These are phyloP conservation scores for Kwoniella bestiolae DNA, from an alignment of 768 basidiomycete species.

Conservation along the genomic window DNA sequence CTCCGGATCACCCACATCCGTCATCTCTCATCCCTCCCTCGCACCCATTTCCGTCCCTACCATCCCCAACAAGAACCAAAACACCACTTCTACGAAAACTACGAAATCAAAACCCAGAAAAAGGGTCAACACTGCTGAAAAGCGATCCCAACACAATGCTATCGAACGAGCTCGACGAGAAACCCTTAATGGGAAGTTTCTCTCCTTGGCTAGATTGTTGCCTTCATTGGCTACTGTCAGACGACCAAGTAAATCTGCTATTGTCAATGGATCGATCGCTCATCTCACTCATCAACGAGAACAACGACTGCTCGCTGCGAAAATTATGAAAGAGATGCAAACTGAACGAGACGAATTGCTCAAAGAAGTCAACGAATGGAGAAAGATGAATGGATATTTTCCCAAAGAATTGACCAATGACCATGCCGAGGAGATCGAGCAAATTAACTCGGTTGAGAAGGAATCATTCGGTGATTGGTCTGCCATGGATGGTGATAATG, in stretches of 20 bases:
- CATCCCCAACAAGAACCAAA: background rate
- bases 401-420: slow-evolving; percentile 41
- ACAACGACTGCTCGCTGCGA: slow-evolving; percentile 77
- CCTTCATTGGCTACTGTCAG: slow-evolving; percentile 89
- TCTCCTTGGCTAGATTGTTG: slow-evolving; percentile 83
- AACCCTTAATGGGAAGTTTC: slow-evolving; percentile 88
- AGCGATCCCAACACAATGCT: slow-evolving; percentile 94
- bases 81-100: background rate
- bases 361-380: slow-evolving; percentile 91
- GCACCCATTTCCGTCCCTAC: slow-evolving; percentile 8
- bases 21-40: slow-evolving; percentile 5
- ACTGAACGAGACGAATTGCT: slow-evolving; percentile 83
- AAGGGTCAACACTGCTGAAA: slow-evolving; percentile 94
- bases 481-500: slow-evolving; percentile 44
- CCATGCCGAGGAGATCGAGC: slow-evolving; percentile 53
- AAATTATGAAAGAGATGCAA: slow-evolving; percentile 78
- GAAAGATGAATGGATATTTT: slow-evolving; percentile 70
- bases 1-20: slow-evolving; percentile 35
- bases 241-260: slow-evolving; percentile 92
- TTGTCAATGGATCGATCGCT: slow-evolving; percentile 93
- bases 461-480: slow-evolving; percentile 54
- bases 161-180: slow-evolving; percentile 92
- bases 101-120: slow-evolving; percentile 69
- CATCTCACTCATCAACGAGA: slow-evolving; percentile 72
- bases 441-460: slow-evolving; percentile 51